These are phyloP conservation scores for Parietichytrium sp. DNA, from an alignment of 108 stramenopile species.

Conservation along the genomic window DNA sequence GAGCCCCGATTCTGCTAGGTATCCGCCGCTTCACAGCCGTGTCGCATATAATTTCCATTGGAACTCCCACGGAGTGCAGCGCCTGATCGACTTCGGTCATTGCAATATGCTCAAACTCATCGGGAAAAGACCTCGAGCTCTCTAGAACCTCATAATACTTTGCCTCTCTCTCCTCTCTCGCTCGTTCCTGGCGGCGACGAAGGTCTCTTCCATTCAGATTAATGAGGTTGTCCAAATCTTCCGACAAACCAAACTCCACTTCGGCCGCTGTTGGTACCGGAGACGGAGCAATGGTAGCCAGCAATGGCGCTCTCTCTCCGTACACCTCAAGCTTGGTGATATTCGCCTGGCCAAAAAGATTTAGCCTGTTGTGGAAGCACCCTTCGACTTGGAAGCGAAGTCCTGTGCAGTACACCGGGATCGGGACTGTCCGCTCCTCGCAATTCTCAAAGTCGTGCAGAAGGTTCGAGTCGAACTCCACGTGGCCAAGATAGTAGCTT, in stretches of 20 bases:
- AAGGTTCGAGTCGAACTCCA: background rate
- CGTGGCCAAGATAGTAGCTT: background rate
- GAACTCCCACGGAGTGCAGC: background rate
- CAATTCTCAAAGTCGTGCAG: background rate
- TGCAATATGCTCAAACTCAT: background rate
- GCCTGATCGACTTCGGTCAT: slow-evolving; percentile 27
- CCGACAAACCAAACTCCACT: no score
- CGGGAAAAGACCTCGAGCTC: no score
- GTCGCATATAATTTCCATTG: background rate
- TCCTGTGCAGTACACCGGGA: background rate
- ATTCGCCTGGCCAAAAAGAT: slow-evolving; percentile 16
- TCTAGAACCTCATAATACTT: background rate
- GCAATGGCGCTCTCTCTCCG: background rate
- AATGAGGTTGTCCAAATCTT: no score
- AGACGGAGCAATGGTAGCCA: background rate
- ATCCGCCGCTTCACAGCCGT: background rate
- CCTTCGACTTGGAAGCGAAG: background rate
- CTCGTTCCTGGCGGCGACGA: background rate
- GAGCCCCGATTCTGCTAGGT: background rate
- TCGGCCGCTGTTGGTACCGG: background rate
- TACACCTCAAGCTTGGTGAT: background rate
- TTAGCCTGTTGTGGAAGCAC: background rate
- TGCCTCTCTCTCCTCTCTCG: no score
- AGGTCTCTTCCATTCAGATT: background rate
- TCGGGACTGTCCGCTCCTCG: background rate